Conservation (phyloP, 1,139 yeast genomes). For the Zygoascus sp. region DNA sequence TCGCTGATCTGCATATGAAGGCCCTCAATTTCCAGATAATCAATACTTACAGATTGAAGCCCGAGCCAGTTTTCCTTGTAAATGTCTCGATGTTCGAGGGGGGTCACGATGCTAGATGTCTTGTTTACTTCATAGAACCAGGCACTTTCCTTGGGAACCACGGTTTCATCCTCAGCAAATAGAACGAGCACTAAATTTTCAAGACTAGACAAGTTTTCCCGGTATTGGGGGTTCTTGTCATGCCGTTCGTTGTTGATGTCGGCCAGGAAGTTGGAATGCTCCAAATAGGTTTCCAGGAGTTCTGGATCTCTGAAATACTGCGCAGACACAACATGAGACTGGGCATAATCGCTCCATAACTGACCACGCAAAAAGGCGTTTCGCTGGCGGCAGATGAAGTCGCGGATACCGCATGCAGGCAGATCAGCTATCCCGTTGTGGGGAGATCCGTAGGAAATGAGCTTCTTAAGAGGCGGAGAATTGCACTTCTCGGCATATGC, state of each 20-base stretch:
- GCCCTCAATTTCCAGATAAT: conserved; percentile 52
- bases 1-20: conserved; percentile 63
- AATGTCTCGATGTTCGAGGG: conserved; percentile 47
- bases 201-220: conserved; percentile 41
- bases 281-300: conserved; percentile 46
- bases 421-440: conserved; percentile 73
- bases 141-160: conserved; percentile 70
- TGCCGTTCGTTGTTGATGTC: conserved; percentile 60
- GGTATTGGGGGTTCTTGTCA: conserved; percentile 38
- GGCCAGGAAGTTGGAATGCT: conserved; percentile 53
- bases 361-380: conserved; percentile 54
- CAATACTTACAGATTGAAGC: conserved; percentile 47
- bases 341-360: conserved; percentile 58
- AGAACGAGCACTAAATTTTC: conserved; percentile 54
- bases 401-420: conserved; percentile 54
- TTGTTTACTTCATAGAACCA: conserved; percentile 55
- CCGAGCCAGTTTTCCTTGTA: conserved; percentile 59
- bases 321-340: conserved; percentile 59
- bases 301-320: conserved; percentile 60
- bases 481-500: conserved; percentile 59
- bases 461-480: conserved; percentile 44
- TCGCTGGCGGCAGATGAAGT: conserved; percentile 58
- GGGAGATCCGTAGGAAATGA: conserved; percentile 78
- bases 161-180: conserved; percentile 59
- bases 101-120: conserved; percentile 41